Conservation (phyloP, 2,329 filamentous ascomycete genomes). For the Colletotrichum karsti region DNA sequence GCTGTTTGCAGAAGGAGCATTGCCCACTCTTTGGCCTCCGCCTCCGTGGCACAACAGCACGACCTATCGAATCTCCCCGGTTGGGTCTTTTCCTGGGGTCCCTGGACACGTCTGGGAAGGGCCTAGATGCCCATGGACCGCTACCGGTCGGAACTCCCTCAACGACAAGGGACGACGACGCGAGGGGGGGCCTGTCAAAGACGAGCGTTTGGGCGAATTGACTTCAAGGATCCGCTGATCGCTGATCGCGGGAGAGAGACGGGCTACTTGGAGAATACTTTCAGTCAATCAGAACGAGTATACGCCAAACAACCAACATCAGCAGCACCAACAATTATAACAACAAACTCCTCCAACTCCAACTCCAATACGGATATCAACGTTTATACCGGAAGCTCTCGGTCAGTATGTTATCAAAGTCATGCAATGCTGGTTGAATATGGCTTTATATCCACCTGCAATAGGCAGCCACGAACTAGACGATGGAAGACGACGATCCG, state of each 20-base stretch:
- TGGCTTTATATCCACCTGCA: no score
- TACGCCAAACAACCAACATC: no score
- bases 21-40: background rate
- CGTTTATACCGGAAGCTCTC: no score
- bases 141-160: conserved; percentile 17
- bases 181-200: conserved; percentile 7
- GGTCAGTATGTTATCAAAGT: no score
- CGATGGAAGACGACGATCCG: background rate
- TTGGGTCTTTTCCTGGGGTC: background rate
- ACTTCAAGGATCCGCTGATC: conserved; percentile 21
- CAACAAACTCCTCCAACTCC: no score
- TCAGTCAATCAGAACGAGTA: no score
- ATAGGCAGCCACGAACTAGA: no score
- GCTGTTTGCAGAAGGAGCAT: background rate
- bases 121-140: conserved; percentile 20
- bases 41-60: background rate
- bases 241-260: conserved; percentile 17
- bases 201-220: conserved; percentile 15
- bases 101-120: background rate
- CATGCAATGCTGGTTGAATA: no score
- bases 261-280: background rate
- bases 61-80: background rate
- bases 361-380: no score
- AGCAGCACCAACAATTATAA: no score
- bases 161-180: background rate